Evolutionary conservation across 2,329 filamentous ascomycete genomes (phyloP), one percentile per base, ranked within the genome.

Genomic region (Aureobasidium leucospermi): DNA sequence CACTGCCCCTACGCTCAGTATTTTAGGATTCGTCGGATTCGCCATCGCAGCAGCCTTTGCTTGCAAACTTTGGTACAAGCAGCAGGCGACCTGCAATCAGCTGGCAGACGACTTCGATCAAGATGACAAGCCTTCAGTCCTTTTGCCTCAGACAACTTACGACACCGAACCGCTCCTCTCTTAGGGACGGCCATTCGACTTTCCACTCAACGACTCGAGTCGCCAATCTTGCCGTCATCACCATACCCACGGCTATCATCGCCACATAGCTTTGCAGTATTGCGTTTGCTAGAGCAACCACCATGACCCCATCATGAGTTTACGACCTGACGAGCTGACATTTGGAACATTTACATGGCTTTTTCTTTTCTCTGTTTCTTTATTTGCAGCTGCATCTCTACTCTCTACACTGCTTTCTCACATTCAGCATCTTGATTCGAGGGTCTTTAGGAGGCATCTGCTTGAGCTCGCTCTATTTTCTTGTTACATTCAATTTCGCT

Each of bases 31-130:
- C 34, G n/a, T 58, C 11, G 55, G 10, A 8, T n/a, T 58, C 45
- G 11, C 34, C 1, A 6, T 34, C 29, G 3, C 42, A n/a, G 55
- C 43, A 28, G 13, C 15, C 10, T 15, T 42, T 13, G 10, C 28
- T 28, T 48, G 55, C 55, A 48, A 42, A 34, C 45, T 48, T 34
- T 58, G 55, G 55, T 58, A 58, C 45, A 58, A 42, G 42, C 55
- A 47, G 34, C 55, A 58, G 34, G 15, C 43, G 38, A 41, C 11
- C 15, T 56, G 9, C 10, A 16, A 34, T 13, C 11, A 38, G 42
- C 39, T 19, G 4, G 19, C 34, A 7, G 11, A 38, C n/a, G 34
- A 6, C 13, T 16, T 32, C 32, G 15, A 47, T 19, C 15, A 39
- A 29, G 52, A 57, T n/a, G 13, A 7, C 29, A 57, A 57, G 32